phyloP scores from a whole-genome alignment of 2,329 filamentous ascomycete species.

The Fusarium subtropicale region DNA sequence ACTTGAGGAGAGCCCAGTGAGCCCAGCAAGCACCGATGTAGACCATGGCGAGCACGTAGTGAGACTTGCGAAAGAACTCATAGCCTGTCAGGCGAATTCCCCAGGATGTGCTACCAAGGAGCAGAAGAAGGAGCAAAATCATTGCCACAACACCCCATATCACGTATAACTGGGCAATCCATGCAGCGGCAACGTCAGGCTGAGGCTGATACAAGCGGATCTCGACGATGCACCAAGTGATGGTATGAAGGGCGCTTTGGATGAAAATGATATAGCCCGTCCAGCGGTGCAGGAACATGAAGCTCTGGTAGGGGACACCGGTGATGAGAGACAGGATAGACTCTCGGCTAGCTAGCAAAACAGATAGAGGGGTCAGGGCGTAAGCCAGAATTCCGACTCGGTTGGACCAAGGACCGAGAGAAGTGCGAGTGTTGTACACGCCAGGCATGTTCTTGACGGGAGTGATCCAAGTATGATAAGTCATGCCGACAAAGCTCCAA shows the following conservation, averaged over 20 bases:
- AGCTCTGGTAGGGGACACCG: constrained; percentile 79
- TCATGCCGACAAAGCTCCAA: constrained; percentile 76
- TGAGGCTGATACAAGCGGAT: constrained; percentile 77
- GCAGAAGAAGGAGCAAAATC: constrained; percentile 70
- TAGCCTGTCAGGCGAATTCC: constrained; percentile 77
- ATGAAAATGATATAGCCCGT: constrained; percentile 77
- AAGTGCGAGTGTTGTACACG: constrained; percentile 72
- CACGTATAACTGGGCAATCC: constrained; percentile 74
- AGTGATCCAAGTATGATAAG: constrained; percentile 76
- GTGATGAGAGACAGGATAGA: constrained; percentile 76
- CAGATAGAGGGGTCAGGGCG: constrained; percentile 76
- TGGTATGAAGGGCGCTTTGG: constrained; percentile 75
- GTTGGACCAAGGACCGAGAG: constrained; percentile 75
- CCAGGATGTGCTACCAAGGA: constrained; percentile 66
- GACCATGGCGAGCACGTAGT: constrained; percentile 78
- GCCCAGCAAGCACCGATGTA: constrained; percentile 82
- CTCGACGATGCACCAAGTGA: constrained; percentile 77
- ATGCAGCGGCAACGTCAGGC: constrained; percentile 66
- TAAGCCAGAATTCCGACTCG: constrained; percentile 78
- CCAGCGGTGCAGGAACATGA: constrained; percentile 84
- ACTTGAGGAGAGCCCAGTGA: constrained; percentile 76
- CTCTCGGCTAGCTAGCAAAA: constrained; percentile 76
- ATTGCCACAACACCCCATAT: constrained; percentile 80
- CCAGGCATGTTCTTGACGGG: constrained; percentile 69
- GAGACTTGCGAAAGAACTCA: constrained; percentile 80